Conservation (phyloP, 371 early-diverging fungal genomes). For the Fennellomyces sp. region DNA sequence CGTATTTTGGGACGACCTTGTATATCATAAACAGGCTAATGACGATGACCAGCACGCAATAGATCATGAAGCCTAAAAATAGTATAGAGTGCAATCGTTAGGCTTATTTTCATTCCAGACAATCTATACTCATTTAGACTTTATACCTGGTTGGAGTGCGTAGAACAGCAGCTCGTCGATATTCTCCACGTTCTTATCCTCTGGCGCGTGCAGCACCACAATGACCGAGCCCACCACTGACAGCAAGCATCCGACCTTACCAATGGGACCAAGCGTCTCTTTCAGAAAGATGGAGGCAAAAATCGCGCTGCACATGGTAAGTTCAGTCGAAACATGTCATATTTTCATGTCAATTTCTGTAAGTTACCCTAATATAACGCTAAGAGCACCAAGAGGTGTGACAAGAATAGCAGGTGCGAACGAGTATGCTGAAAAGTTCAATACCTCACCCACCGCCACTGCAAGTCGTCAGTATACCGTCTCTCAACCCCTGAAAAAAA, state of each 20-base stretch:
- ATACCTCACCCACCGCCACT: conserved; percentile 89
- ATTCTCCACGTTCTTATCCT: conserved; percentile 72
- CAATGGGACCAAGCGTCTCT: conserved; percentile 77
- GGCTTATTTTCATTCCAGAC: not conserved
- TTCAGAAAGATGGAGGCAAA: conserved; percentile 59
- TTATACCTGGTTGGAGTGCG: conserved; percentile 70
- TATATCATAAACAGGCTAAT: conserved; percentile 76
- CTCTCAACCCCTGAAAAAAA: too few species aligned
- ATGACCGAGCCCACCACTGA: conserved; percentile 85
- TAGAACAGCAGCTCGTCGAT: conserved; percentile 67
- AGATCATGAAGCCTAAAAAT: conserved; percentile 71
- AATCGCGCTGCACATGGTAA: conserved; percentile 19
- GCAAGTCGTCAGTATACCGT: too few species aligned
- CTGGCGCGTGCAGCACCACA: conserved; percentile 86
- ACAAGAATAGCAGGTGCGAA: conserved; percentile 93
- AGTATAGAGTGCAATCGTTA: not conserved
- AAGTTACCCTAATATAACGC: conserved; percentile 80
- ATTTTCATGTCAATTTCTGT: not conserved
- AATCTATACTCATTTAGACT: too few species aligned
- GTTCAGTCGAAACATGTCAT: not conserved
- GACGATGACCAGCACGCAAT: conserved; percentile 66
- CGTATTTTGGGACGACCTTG: conserved; percentile 77
- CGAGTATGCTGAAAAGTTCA: conserved; percentile 92
- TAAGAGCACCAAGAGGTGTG: conserved; percentile 90
- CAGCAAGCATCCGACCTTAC: conserved; percentile 82